Percentiles rank a stretch among this genome's conserved stretches.
These are phyloP conservation scores for Epichloe brachyelytri DNA, from an alignment of 2,329 filamentous ascomycete genomes.

Conservation along the genomic window DNA sequence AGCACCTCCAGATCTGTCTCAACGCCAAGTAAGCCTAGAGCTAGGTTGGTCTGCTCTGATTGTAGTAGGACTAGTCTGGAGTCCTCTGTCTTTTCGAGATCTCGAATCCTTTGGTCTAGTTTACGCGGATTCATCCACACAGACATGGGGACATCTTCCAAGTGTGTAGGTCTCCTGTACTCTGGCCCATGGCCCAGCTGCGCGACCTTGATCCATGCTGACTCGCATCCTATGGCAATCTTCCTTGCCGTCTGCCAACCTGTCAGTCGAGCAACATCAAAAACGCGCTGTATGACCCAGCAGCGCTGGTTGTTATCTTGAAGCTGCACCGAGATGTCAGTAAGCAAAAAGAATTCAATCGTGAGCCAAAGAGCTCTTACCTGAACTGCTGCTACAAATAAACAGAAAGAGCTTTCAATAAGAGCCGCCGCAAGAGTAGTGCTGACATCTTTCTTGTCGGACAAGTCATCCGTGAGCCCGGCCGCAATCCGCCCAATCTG, in stretches of 20 bases:
- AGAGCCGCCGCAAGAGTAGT: conserved; percentile 69
- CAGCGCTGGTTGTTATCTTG: conserved; percentile 57
- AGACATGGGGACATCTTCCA: conserved; percentile 21
- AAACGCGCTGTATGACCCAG: conserved; percentile 64
- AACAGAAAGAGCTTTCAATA: conserved; percentile 66
- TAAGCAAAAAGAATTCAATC: background rate
- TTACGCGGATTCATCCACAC: conserved; percentile 38
- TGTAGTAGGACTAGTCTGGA: conserved; percentile 44
- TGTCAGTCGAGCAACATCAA: conserved; percentile 64
- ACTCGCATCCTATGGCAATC: conserved; percentile 75
- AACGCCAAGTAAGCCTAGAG: conserved; percentile 65
- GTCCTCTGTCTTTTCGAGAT: conserved; percentile 29
- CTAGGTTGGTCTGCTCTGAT: conserved; percentile 56
- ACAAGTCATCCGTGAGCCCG: conserved; percentile 48
- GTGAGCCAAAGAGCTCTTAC: conserved; percentile 21
- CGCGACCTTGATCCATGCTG: conserved; percentile 65
- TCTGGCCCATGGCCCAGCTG: conserved; percentile 63
- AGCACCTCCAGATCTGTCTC: conserved; percentile 60
- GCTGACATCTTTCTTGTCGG: conserved; percentile 46
- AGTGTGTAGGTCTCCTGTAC: conserved; percentile 42
- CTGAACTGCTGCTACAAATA: conserved; percentile 79
- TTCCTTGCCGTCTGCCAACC: conserved; percentile 78
- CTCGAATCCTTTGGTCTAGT: conserved; percentile 38
- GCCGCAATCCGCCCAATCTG: conserved; percentile 70
- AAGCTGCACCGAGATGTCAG: conserved; percentile 4